Base-by-base conservation (phyloP, 257 asterid species). In the Solanum boliviense region DNA sequence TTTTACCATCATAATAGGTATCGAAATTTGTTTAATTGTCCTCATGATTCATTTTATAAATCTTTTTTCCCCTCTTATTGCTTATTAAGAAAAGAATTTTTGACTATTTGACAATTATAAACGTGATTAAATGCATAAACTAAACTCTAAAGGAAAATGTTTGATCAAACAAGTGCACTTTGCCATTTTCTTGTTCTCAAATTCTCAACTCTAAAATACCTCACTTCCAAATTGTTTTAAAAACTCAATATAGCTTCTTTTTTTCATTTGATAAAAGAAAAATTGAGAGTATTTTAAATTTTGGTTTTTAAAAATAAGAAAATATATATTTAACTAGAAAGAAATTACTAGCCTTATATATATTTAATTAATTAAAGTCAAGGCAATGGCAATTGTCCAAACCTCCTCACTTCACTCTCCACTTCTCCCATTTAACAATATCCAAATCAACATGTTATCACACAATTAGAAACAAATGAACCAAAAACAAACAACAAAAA, bases 391-490 rank as follows among this genome's bases (percentile, higher is more conserved):
- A 81, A 81, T 5, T 18, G 27, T 81, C 85, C 18, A 82, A 29
- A 82, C 85, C 85, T 82, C 85, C 85, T 82, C 70, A 10, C 85
- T 48, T 82, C 39, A 48, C 85, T 82, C 85, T 29, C 65, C 85
- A 48, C 85, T 82, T 81, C 70, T 27, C 20, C 29, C 31, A 81
- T 48, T 5, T 56, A 81, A 82, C 70, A 79, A 79, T 44, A 79
- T 79, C 27, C 16, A 44, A 25, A 6, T 21, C 38, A 81, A 44
- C 18, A 35, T 86, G 41, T 4, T 8, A n/a, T 39, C 35, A 16
- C 68, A 46, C 68, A 46, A 46, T 81, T 46, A 44, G 67, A 5
- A 79, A 79, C n/a, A 44, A 44, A 41, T n/a, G 41, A 78, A 41
- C 58, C 62, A 52, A 52, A 52, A 52, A 5, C 56, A 46, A 46